Evolutionary conservation across 192 early-diverging fungal species (phyloP).

Genomic region (Haplosporangium gracile): DNA sequence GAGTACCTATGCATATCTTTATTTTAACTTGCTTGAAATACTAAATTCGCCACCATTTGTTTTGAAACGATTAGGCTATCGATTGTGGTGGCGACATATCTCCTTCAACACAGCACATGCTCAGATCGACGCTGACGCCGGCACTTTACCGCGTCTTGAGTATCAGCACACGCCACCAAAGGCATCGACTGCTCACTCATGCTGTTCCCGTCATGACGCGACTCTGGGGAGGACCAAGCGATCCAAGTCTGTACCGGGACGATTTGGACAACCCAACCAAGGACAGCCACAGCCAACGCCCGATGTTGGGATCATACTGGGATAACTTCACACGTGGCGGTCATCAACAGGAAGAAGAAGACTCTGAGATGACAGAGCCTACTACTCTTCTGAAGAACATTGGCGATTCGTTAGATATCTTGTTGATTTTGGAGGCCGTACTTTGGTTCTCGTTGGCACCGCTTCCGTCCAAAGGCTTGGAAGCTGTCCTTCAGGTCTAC

Average conservation of each 20-base stretch:
- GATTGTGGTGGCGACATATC: not conserved
- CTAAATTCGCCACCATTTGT: not conserved
- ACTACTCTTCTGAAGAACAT: not conserved
- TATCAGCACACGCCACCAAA: slow-evolving; percentile 24
- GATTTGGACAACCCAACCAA: not conserved
- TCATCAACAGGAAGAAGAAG: not conserved
- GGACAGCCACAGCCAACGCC: not conserved
- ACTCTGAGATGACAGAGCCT: too few relatives aligned
- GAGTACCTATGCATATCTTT: not conserved
- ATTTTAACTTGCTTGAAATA: too few relatives aligned
- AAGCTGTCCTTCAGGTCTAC: not conserved
- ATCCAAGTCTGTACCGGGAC: slow-evolving; percentile 21
- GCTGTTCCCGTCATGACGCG: slow-evolving; percentile 17
- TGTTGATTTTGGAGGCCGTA: slow-evolving; percentile 9
- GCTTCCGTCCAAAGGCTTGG: not conserved
- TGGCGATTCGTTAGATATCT: not conserved
- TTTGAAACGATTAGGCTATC: not conserved
- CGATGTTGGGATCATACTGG: slow-evolving; percentile 22
- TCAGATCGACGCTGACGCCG: slow-evolving; percentile 1
- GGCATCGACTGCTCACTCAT: slow-evolving; percentile 22
- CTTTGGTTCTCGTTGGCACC: slow-evolving; percentile 37
- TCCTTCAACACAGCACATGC: not conserved
- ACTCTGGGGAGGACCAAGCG: not conserved
- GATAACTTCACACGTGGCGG: not conserved
- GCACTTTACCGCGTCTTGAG: slow-evolving; percentile 35